These are phyloP conservation scores for Hypoxylon lienhwacheense DNA, from an alignment of 495 filamentous ascomycete species.

Conservation along the genomic window DNA sequence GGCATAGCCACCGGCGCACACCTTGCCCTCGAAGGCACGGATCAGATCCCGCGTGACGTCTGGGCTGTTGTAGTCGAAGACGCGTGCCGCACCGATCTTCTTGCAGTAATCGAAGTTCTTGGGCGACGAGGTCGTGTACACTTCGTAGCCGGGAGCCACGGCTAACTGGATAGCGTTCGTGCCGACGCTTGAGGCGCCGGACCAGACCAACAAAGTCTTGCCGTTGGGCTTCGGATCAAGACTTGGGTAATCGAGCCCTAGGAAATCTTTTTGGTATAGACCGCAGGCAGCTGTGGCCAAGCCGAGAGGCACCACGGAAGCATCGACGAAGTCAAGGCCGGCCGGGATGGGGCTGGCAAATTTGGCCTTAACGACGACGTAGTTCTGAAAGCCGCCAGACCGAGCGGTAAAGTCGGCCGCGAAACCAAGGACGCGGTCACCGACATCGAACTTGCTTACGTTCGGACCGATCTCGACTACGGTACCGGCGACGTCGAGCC, in stretches of 20 bases:
- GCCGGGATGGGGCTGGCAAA: constrained; percentile 43
- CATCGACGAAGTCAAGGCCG: constrained; percentile 43
- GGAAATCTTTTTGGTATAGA: constrained; percentile 47
- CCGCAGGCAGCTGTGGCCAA: constrained; percentile 52
- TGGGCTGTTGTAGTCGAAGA: constrained; percentile 60
- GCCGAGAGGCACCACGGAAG: constrained; percentile 50
- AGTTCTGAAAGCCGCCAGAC: constrained; percentile 44
- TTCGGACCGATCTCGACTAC: constrained; percentile 51
- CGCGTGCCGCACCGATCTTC: constrained; percentile 55
- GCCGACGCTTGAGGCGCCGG: constrained; percentile 62
- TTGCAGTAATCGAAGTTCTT: constrained; percentile 58
- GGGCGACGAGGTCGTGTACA: constrained; percentile 57
- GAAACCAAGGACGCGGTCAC: constrained; percentile 49
- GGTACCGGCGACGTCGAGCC: constrained; percentile 57
- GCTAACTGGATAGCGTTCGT: constrained; percentile 66
- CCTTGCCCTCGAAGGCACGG: constrained; percentile 33
- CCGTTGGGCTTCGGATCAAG: constrained; percentile 30
- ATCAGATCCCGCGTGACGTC: constrained; percentile 41
- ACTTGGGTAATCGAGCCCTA: constrained; percentile 36
- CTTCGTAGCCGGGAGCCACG: constrained; percentile 59
- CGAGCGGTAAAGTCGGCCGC: constrained; percentile 18
- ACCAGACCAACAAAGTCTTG: constrained; percentile 58
- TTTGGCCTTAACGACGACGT: constrained; percentile 34
- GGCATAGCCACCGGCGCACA: constrained; percentile 21
- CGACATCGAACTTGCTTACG: constrained; percentile 49